Base-by-base conservation (phyloP, 2,329 filamentous ascomycete species). In the Fusarium multiceps region DNA sequence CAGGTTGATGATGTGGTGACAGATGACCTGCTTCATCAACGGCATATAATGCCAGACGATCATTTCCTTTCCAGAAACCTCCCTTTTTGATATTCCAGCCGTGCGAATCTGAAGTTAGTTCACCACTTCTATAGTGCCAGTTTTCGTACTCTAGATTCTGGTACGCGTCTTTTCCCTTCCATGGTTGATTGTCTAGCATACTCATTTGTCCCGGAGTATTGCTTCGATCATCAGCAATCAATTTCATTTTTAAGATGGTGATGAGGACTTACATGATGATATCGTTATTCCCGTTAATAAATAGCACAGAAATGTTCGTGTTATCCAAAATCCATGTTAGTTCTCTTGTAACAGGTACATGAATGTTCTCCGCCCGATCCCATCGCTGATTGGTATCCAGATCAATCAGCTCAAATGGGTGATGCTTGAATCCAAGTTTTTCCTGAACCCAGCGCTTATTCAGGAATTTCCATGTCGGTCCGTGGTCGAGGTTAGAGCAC, bases 201-300 rank as follows among this genome's bases (percentile, higher is more conserved):
- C 54, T 58, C 61, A 69, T 69, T 14, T 69, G 67, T 3, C 67
- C 67, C 0, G 67, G 67, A 0, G 67, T 69, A 6, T 66, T 69
- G 1, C 67, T 69, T 11, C 2, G 25, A 11, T 3, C 5, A 7
- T 41, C 20, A 41, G 27, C 11, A 1, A 10, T 27, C 11, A n/a
- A 41, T 12, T 6, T 51, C 10, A 14, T 4, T 8, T 10, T 4
- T 4, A 8, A 7, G 10, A 27, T 8, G 1, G 2, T 4, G 3
- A n/a, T 1, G 2, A 10, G 12, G 1, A 23, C 59, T 49, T 16
- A 68, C 64, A 68, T 68, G 2, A 68, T 68, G 1, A 68, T 64
- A 6, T 68, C 64, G 4, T 68, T 48, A 2, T 68, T 68, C 0
- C 65, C 65, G 4, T 68, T 68, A 7, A 68, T 64, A 0, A 68